Evolutionary conservation across 1,284 basidiomycete genomes (phyloP).

Genomic region (Boletellus deceptivus): DNA sequence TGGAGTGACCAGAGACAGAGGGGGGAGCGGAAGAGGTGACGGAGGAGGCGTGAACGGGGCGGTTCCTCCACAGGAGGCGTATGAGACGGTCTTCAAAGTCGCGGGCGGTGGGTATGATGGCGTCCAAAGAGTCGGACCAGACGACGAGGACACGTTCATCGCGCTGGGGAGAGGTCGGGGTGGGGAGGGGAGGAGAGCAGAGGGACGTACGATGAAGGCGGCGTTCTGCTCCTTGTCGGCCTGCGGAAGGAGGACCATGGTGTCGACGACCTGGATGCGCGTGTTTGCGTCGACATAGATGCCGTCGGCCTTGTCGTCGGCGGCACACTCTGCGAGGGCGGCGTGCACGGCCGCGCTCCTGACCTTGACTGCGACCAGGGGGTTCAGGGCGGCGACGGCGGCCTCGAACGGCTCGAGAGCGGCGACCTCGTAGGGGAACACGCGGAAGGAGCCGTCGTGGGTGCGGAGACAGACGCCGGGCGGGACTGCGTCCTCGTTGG

Average conservation of each 20-base stretch:
- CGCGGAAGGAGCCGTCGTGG: slow-evolving; percentile 60
- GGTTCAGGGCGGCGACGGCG: slow-evolving; percentile 72
- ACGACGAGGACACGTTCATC: slow-evolving; percentile 74
- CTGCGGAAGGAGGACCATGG: slow-evolving; percentile 65
- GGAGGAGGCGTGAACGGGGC: slow-evolving; percentile 23
- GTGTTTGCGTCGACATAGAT: slow-evolving; percentile 70
- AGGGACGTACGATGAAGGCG: slow-evolving; percentile 68
- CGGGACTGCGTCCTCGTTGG: slow-evolving; percentile 47
- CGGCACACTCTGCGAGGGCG: slow-evolving; percentile 54
- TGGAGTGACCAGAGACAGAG: slow-evolving; percentile 32
- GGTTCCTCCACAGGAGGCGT: slow-evolving; percentile 67
- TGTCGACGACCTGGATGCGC: slow-evolving; percentile 68
- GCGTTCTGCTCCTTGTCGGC: slow-evolving; percentile 84
- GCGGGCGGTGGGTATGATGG: slow-evolving; percentile 66
- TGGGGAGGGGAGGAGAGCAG: not conserved
- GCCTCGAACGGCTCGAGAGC: slow-evolving; percentile 69
- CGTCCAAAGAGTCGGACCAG: slow-evolving; percentile 75
- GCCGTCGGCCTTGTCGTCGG: slow-evolving; percentile 44
- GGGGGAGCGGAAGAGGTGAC: slow-evolving; percentile 15
- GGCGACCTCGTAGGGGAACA: slow-evolving; percentile 72
- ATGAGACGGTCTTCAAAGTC: slow-evolving; percentile 81
- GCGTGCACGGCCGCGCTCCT: slow-evolving; percentile 78
- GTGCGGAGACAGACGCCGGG: slow-evolving; percentile 67
- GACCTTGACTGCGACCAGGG: slow-evolving; percentile 79
- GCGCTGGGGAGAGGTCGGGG: slow-evolving; percentile 44